A percentile compares a stretch with the other conserved stretches of the same genome.
phyloP scores from a whole-genome alignment of 129 eudicot genomes.

The Lonicera japonica region DNA sequence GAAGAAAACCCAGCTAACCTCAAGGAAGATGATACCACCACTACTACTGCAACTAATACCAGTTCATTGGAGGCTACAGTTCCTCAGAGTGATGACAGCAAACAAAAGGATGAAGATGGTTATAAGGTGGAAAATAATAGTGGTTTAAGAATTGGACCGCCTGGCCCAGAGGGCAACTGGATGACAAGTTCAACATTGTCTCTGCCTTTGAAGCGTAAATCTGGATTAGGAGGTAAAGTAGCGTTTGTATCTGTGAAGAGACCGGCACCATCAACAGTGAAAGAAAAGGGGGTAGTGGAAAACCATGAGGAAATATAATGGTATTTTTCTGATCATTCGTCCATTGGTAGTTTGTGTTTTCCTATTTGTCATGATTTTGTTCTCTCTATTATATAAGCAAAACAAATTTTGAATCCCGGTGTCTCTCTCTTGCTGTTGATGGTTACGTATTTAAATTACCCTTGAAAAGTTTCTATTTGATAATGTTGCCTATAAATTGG shows the following conservation, averaged over 20 bases:
- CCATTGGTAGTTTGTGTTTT: background rate
- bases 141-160: conserved; percentile 7
- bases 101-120: conserved; percentile 19
- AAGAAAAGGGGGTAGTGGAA: conserved; percentile 28
- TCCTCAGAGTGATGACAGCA: conserved; percentile 2
- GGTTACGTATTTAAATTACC: too few species aligned
- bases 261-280: conserved; percentile 31
- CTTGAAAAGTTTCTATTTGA: too few species aligned
- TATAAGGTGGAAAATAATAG: conserved; percentile 9
- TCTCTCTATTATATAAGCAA: too few species aligned
- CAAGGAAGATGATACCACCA: conserved; percentile 2
- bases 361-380: background rate
- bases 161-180: conserved; percentile 12
- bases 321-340: conserved; percentile 15
- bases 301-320: background rate
- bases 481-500: too few species aligned
- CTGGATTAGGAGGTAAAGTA: conserved; percentile 39
- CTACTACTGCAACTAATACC: background rate
- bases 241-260: conserved; percentile 66
- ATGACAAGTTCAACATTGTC: conserved; percentile 10
- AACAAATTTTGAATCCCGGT: background rate
- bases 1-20: conserved; percentile 17
- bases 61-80: conserved; percentile 15
- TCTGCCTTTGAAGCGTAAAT: conserved; percentile 8
- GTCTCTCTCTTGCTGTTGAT: too few species aligned